phyloP scores from a whole-genome alignment of 116 monocot species.

The Zostera marina region DNA sequence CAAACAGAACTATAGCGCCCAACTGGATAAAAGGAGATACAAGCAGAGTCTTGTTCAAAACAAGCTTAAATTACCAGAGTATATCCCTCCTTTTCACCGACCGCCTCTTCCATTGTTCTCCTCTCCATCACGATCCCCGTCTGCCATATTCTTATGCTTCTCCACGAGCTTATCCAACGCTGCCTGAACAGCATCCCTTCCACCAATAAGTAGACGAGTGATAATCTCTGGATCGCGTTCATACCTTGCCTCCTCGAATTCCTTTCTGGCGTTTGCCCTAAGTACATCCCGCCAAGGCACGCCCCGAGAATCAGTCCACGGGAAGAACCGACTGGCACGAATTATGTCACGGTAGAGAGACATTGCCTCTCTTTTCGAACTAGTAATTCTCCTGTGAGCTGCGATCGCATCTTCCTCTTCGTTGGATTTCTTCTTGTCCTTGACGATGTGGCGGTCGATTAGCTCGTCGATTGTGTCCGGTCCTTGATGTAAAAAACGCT shows the following conservation, averaged over 20 bases:
- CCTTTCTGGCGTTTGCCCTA: conserved; percentile 69
- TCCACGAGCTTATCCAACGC: conserved; percentile 81
- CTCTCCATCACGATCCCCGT: conserved; percentile 3
- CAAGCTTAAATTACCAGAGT: no score
- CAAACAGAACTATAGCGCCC: no score
- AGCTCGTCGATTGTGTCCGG: conserved; percentile 94
- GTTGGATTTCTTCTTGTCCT: conserved; percentile 8
- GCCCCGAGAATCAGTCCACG: conserved; percentile 67
- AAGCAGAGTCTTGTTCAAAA: no score
- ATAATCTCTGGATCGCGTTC: conserved; percentile 58
- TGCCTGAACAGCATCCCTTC: conserved; percentile 72
- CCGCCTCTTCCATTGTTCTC: no score
- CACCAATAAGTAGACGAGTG: conserved; percentile 72
- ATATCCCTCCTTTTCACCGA: no score
- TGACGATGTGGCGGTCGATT: conserved; percentile 66
- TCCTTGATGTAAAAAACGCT: conserved; percentile 63
- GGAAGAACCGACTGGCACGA: conserved; percentile 66
- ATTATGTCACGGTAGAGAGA: conserved; percentile 88
- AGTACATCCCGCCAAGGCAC: conserved; percentile 84
- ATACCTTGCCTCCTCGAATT: conserved; percentile 85
- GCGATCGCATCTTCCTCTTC: conserved; percentile 31
- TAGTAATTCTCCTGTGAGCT: conserved; percentile 49
- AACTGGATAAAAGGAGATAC: no score
- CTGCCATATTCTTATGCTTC: conserved; percentile 32
- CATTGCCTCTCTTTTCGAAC: conserved; percentile 62